A percentile compares a stretch with the other conserved stretches of the same genome.
phyloP scores from a whole-genome alignment of 2,329 filamentous ascomycete species.

The Reticulascus tulasneorum region DNA sequence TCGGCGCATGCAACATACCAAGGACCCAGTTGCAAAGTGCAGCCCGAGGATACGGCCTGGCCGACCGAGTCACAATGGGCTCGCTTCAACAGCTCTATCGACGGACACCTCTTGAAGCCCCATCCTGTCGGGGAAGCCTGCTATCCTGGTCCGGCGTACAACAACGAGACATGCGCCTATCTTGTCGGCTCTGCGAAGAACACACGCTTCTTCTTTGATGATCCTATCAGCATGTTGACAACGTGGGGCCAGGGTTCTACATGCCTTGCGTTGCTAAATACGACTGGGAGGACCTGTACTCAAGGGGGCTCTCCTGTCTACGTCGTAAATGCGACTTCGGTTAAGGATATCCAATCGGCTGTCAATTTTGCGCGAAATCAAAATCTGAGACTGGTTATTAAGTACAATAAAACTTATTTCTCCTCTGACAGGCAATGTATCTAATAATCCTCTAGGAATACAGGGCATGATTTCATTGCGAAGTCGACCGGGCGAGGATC shows the following conservation, averaged over 20 bases:
- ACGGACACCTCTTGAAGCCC: constrained; percentile 5
- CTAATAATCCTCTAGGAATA: no score
- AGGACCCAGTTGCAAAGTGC: constrained; percentile 3
- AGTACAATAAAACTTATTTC: no score
- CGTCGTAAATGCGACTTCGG: constrained; percentile 5
- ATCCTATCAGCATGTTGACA: constrained; percentile 9
- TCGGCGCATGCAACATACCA: no score
- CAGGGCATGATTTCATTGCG: constrained; percentile 5
- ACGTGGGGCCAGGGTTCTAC: constrained; percentile 6
- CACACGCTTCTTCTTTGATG: constrained; percentile 4
- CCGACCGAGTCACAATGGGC: constrained; percentile 1
- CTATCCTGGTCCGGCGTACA: constrained; percentile 3
- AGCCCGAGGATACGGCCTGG: constrained; percentile 3
- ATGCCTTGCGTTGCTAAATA: constrained; percentile 3
- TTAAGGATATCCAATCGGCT: constrained; percentile 5
- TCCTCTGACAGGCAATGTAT: no score
- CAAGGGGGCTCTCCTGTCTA: constrained; percentile 8
- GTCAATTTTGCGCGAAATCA: constrained; percentile 5
- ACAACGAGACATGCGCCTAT: background rate
- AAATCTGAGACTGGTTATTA: constrained; percentile 4
- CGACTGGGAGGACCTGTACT: constrained; percentile 7
- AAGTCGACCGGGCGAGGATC: constrained; percentile 7
- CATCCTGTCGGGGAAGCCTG: constrained; percentile 4
- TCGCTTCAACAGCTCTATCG: background rate
- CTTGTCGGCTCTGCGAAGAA: constrained; percentile 4